Conservation (phyloP, 2,329 filamentous ascomycete species). For the Ophiostoma ips region DNA sequence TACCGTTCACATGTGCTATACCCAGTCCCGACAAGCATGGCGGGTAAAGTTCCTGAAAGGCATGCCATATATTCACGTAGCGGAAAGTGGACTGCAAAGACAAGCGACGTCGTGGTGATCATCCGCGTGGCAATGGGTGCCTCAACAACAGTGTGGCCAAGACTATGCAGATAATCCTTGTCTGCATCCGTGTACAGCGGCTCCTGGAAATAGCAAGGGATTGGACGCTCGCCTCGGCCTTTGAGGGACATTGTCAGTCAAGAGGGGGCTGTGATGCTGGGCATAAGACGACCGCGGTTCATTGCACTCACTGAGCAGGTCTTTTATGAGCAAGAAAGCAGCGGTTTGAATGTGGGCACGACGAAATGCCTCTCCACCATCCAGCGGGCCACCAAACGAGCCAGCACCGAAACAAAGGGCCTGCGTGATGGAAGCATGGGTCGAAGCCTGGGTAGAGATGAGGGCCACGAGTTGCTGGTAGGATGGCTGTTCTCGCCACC, state of each 20-base stretch:
- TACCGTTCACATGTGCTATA: conserved; percentile 38
- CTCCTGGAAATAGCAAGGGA: conserved; percentile 39
- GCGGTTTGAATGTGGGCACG: conserved; percentile 37
- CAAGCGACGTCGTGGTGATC: conserved; percentile 34
- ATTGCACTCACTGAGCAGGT: conserved; percentile 25
- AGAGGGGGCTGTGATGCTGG: too few relatives aligned
- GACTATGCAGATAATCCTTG: conserved; percentile 35
- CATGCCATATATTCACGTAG: conserved; percentile 37
- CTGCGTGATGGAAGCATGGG: conserved; percentile 19
- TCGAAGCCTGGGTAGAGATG: conserved; percentile 17
- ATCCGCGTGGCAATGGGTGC: conserved; percentile 38
- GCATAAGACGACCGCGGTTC: too few relatives aligned
- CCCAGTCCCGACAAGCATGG: conserved; percentile 43
- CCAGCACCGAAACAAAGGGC: conserved; percentile 43
- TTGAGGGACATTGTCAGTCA: not conserved
- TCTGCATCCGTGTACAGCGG: conserved; percentile 36
- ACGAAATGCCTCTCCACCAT: conserved; percentile 30
- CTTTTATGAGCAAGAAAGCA: conserved; percentile 36
- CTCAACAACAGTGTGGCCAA: conserved; percentile 38
- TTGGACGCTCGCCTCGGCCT: conserved; percentile 14
- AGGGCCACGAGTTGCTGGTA: conserved; percentile 22
- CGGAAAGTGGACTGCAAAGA: conserved; percentile 51
- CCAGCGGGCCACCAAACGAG: conserved; percentile 38
- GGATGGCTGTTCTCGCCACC: conserved; percentile 17
- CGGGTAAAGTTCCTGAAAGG: conserved; percentile 32